phyloP scores from a whole-genome alignment of 2,329 filamentous ascomycete genomes.

The Aspergillus bombycis region DNA sequence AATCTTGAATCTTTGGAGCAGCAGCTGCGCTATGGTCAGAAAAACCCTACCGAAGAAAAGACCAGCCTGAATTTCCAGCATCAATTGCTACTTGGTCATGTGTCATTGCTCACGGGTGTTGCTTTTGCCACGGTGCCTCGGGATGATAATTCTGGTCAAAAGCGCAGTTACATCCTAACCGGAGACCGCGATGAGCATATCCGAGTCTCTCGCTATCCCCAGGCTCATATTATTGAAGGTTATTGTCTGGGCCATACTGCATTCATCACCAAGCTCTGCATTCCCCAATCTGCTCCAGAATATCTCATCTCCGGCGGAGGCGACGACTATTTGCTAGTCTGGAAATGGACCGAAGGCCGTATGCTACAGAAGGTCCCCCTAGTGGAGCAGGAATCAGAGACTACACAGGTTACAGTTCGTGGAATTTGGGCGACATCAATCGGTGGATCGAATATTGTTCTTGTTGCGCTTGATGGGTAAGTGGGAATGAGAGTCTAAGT shows the following conservation, averaged over 20 bases:
- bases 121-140: conserved; percentile 55
- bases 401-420: conserved; percentile 49
- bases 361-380: conserved; percentile 37
- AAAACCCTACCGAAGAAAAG: conserved; percentile 46
- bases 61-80: conserved; percentile 68
- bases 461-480: conserved; percentile 65
- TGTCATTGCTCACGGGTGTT: conserved; percentile 88
- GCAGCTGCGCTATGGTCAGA: conserved; percentile 55
- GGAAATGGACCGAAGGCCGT: conserved; percentile 70
- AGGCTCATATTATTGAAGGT: conserved; percentile 83
- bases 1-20: conserved; percentile 61
- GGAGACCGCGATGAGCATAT: conserved; percentile 81
- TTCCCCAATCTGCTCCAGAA: conserved; percentile 60
- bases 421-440: conserved; percentile 52
- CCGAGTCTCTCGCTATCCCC: conserved; percentile 80
- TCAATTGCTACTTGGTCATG: conserved; percentile 83
- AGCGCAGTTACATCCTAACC: conserved; percentile 65
- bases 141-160: conserved; percentile 45
- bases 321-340: conserved; percentile 75
- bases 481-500: conserved; percentile 20
- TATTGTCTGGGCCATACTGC: conserved; percentile 88
- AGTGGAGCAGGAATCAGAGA: conserved; percentile 21
- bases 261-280: conserved; percentile 77
- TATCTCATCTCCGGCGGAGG: conserved; percentile 84
- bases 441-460: conserved; percentile 32